Base-by-base conservation (phyloP, 2,329 filamentous ascomycete species). In the Lecanicillium sp. region DNA sequence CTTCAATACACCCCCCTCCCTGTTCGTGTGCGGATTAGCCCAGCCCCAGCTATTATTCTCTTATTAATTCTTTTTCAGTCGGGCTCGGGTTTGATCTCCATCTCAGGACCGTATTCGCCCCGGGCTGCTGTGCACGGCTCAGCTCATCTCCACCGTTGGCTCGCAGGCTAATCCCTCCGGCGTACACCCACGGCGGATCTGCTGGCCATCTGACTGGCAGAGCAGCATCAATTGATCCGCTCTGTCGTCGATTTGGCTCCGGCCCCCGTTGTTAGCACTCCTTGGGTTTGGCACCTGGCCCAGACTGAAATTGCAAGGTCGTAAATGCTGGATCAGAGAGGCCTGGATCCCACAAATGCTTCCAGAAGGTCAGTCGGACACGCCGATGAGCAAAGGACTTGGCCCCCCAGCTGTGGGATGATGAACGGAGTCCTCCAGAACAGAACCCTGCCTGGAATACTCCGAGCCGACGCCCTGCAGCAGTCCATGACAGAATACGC, bases 351-450 rank as follows among this genome's bases (percentile, higher is more conserved):
- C 12, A 14, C 21, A 20, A 35, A 35, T 37, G 43, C 43, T 45
- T 45, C 43, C 24, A 45, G 43, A 45, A 45, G 42, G 17, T 23
- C 32, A 44, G 23, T 37, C 43, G 43, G 43, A 5, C 23, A 45
- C 23, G 24, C 43, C 43, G 43, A 45, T 38, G 42, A 23, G n/a
- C n/a, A n/a, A n/a, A n/a, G n/a, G n/a, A n/a, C n/a, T n/a, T n/a
- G n/a, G n/a, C n/a, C n/a, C n/a, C n/a, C n/a, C n/a, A n/a, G n/a
- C n/a, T n/a, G n/a, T n/a, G n/a, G n/a, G n/a, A n/a, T n/a, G n/a
- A n/a, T n/a, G n/a, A n/a, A n/a, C n/a, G n/a, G n/a, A n/a, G n/a
- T n/a, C n/a, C n/a, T n/a, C n/a, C n/a, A n/a, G n/a, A n/a, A n/a
- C n/a, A n/a, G n/a, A n/a, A n/a, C n/a, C n/a, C n/a, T n/a, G n/a